Evolutionary conservation across 2,329 filamentous ascomycete genomes (phyloP), one percentile per base, ranked within the genome.

Genomic region (Nigrospora sphaerica): DNA sequence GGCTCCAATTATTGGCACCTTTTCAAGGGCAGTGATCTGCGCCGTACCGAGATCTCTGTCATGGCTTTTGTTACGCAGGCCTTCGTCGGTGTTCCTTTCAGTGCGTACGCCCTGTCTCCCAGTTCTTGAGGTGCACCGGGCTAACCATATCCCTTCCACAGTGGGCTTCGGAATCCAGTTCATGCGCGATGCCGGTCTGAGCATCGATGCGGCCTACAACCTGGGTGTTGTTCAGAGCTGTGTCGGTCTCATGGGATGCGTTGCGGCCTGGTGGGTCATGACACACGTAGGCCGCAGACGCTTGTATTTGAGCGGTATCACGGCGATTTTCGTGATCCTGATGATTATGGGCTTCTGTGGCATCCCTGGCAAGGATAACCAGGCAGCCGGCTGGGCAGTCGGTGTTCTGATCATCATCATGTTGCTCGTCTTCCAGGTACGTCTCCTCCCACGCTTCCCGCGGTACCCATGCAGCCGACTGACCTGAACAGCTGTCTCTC

Each of bases 21-120:
- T 14, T 50, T 50, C 35, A 23, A 45, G 17, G 42, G 42, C 13
- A 45, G 39, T 31, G 38, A 48, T 17, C 23, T 48, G 17, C 48
- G 46, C 16, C 46, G 45, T 12, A 50, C 48, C 3, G 48, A 50
- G 33, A 47, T 47, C 7, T 36, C 42, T 4, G 32, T 37, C 31
- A 47, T 49, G 48, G 45, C 43, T 9, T 49, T 38, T 18, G 36
- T 49, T 17, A 49, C 43, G 13, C 47, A 49, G 31, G 47, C 39
- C 11, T 46, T 49, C 33, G 23, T 28, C 23, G 23, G 23, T 28
- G 23, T 28, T 9, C 23, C 23, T 6, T 28, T 28, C 23, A 28
- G 23, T 28, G 23, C 23, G 23, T 28, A 28, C 10, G 4, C 23
- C 23, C 7, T 9, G 23, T 28, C 7, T 10, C 10, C 23, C 23